Evolutionary conservation across 2,329 filamentous ascomycete species (phyloP), one percentile per base, ranked within the genome.

Genomic region (Aspergillus flavus): DNA sequence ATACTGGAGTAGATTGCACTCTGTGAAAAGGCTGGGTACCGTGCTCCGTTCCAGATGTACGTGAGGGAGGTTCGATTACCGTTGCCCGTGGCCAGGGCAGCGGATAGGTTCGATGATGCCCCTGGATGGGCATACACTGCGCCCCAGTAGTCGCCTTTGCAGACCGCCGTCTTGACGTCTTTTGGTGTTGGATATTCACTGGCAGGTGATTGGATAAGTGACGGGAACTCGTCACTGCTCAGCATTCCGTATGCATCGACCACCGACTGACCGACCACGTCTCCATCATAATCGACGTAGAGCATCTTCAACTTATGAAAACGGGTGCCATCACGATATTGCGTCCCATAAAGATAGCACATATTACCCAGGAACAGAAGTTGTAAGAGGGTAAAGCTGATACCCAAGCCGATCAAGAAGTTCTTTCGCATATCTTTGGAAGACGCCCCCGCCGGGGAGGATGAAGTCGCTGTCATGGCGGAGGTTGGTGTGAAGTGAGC

Each of bases 31-130:
- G 74, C 63, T 0, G 78, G 66, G 62, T 81, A 81, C 7, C 73
- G 70, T 6, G 76, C 76, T 58, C 77, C 74, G 64, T 80, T 81
- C 76, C 77, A 80, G 66, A 79, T 68, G 32, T 76, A 79, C 6
- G 70, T 71, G 0, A 81, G 58, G 1, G 75, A 70, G 43, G 73
- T 62, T 14, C 62, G 54, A n/a, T 64, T 60, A 58, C 78, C 66
- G 66, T 78, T 78, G 1, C 58, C 63, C 23, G 65, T 32, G 2
- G 71, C 72, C 16, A 81, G 64, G 0, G 78, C 78, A 21, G 71
- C 66, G 19, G 69, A 62, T 2, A 82, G 71, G 16, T 71, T 66
- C 2, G 59, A 64, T 0, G 78, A 79, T 4, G 78, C 77, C 23
- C 72, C 74, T 30, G 65, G 54, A 5, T 53, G 58, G 12, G 54